Evolutionary conservation across 2,329 filamentous ascomycete genomes (phyloP).

Genomic region (Chaetomium sp.): DNA sequence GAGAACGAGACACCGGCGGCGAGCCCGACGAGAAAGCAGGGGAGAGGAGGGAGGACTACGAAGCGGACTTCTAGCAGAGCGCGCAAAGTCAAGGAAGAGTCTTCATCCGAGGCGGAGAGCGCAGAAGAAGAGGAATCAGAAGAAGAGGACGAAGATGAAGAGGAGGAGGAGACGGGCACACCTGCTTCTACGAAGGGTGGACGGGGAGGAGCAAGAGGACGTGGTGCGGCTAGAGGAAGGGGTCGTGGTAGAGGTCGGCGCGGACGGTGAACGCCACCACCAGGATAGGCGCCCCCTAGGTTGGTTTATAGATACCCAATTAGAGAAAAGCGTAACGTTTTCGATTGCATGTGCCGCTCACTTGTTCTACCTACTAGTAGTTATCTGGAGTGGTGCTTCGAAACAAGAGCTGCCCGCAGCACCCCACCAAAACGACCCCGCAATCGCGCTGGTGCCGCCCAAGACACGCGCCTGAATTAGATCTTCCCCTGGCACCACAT

Average conservation of each 20-base stretch:
- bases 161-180: constrained; percentile 45
- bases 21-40: constrained; percentile 45
- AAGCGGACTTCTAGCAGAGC: constrained; percentile 49
- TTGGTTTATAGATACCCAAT: constrained; percentile 17
- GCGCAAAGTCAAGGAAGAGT: constrained; percentile 44
- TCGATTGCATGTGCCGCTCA: neutral
- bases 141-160: constrained; percentile 42
- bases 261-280: constrained; percentile 30
- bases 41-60: constrained; percentile 48
- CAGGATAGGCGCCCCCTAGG: neutral
- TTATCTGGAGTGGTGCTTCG: neutral
- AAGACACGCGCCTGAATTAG: constrained; percentile 20
- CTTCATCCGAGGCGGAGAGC: constrained; percentile 41
- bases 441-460: constrained; percentile 24
- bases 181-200: constrained; percentile 43
- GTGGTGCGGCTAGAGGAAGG: constrained; percentile 36
- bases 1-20: constrained; percentile 50
- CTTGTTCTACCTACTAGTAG: too few species aligned
- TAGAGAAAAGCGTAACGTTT: neutral
- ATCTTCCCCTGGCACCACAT: constrained; percentile 15
- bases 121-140: constrained; percentile 40
- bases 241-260: constrained; percentile 40
- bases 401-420: neutral
- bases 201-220: constrained; percentile 43
- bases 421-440: constrained; percentile 30